Conservation (phyloP, 441 rosid species). For the Brassica hybrid region DNA sequence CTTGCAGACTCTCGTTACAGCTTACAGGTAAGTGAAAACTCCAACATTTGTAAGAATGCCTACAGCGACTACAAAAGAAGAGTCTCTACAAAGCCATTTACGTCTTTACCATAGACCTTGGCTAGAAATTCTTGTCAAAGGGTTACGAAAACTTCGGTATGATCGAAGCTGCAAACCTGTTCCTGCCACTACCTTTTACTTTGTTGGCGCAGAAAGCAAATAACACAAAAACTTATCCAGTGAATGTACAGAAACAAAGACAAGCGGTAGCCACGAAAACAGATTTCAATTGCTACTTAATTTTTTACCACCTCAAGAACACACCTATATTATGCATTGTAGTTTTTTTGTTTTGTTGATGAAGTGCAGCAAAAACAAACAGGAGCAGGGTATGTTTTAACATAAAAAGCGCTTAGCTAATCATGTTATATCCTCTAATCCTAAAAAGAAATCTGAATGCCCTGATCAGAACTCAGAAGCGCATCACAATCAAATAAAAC, state of each 20-base stretch:
- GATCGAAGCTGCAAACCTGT: constrained; percentile 14
- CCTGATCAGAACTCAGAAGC: constrained; percentile 19
- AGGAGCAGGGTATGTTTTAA: background rate
- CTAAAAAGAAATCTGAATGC: background rate
- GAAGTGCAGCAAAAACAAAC: constrained; percentile 25
- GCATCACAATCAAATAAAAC: constrained; percentile 6
- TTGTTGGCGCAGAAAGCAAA: background rate
- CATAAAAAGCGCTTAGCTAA: background rate
- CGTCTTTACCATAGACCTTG: too few species aligned
- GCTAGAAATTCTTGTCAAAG: background rate
- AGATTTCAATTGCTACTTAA: too few species aligned
- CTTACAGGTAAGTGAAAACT: constrained; percentile 19
- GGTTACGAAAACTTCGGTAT: constrained; percentile 1
- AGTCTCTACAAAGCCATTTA: background rate
- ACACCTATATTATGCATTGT: too few species aligned
- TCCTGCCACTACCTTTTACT: background rate
- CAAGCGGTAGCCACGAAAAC: constrained; percentile 7
- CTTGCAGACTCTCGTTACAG: constrained; percentile 25
- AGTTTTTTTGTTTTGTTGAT: too few species aligned
- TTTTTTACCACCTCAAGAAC: too few species aligned
- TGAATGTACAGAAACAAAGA: constrained; percentile 14
- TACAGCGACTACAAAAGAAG: background rate
- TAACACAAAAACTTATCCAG: background rate
- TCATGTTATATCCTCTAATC: background rate
- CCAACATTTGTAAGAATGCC: background rate